Conservation (phyloP, 1,284 basidiomycete species). For the Leccinum variabile region DNA sequence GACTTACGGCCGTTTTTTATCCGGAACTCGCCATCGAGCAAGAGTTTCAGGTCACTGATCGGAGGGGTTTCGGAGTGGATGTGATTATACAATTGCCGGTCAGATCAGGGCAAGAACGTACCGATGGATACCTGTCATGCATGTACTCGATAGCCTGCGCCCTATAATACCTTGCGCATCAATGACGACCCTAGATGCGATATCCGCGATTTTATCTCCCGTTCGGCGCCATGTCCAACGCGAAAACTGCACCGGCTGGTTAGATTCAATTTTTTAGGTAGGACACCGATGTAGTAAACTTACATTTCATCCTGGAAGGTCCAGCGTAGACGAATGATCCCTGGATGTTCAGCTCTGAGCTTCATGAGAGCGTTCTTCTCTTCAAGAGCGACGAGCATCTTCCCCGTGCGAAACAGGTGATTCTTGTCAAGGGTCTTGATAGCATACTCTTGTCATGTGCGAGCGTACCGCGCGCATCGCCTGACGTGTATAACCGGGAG, state of each 20-base stretch:
- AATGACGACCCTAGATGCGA: conserved; percentile 84
- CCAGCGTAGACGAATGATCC: conserved; percentile 78
- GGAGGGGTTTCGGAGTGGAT: not conserved
- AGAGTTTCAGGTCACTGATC: conserved; percentile 78
- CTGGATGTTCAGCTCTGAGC: conserved; percentile 73
- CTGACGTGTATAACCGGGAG: conserved; percentile 36
- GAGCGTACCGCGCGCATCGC: conserved; percentile 59
- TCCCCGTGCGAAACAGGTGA: conserved; percentile 67
- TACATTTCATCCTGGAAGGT: conserved; percentile 86
- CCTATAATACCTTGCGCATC: conserved; percentile 77
- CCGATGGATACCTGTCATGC: conserved; percentile 85
- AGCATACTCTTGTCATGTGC: conserved; percentile 66
- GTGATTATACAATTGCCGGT: conserved; percentile 13
- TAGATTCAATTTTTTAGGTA: not conserved
- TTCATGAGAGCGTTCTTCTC: conserved; percentile 66
- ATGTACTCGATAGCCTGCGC: conserved; percentile 90
- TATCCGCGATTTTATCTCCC: conserved; percentile 83
- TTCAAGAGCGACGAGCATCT: conserved; percentile 61
- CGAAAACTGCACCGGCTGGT: conserved; percentile 65
- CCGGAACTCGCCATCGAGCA: conserved; percentile 82
- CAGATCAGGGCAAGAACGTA: conserved; percentile 31
- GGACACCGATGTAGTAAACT: conserved; percentile 1
- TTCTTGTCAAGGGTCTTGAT: conserved; percentile 79
- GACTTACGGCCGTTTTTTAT: conserved; percentile 63
- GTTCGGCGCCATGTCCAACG: conserved; percentile 84